Base-by-base conservation (phyloP, 1,284 basidiomycete genomes). In the Marasmius oreades region DNA sequence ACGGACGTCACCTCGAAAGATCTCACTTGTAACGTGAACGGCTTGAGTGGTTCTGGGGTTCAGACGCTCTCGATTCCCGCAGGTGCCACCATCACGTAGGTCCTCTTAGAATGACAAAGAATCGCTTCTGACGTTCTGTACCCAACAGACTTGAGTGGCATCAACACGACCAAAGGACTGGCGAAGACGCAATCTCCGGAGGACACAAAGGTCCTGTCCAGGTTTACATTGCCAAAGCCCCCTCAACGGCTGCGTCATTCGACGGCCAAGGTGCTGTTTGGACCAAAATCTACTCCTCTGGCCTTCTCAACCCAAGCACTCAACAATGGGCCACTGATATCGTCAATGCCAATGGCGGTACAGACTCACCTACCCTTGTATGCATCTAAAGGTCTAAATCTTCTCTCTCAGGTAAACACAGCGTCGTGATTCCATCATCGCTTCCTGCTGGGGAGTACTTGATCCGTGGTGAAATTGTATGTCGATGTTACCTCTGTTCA, bases 221-320 rank as follows among this genome's bases (percentile, higher is more conserved):
- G 56, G 77, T 81, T 6, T 81, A 78, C 63, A 70, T 80, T 55
- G 79, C 79, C 51, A 78, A 80, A 61, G 78, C 78, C 8, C 75
- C 78, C 1, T 72, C 73, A 0, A 72, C 74, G 6, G 78, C 73
- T 2, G 74, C 72, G 0, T 60, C 71, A 0, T 80, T 78, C 64
- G 64, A 79, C 57, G 77, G 76, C 14, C 76, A 75, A 58, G 79
- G 76, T 36, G 61, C 74, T 18, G 77, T 79, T 31, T 81, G 78
- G 77, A 79, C 77, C 44, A 80, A 80, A 72, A 76, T 81, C 36
- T 81, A 80, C 62, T 70, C 74, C 3, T 76, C 77, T 43, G 77
- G 78, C 18, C 70, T 80, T 28, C 57, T 79, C 34, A 68, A 73
- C 55, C 57, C 74, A 2, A 66, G 59, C 47, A 59, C 68, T 7